phyloP scores from a whole-genome alignment of 2,329 filamentous ascomycete species.

The Mycocentrospora acerina region DNA sequence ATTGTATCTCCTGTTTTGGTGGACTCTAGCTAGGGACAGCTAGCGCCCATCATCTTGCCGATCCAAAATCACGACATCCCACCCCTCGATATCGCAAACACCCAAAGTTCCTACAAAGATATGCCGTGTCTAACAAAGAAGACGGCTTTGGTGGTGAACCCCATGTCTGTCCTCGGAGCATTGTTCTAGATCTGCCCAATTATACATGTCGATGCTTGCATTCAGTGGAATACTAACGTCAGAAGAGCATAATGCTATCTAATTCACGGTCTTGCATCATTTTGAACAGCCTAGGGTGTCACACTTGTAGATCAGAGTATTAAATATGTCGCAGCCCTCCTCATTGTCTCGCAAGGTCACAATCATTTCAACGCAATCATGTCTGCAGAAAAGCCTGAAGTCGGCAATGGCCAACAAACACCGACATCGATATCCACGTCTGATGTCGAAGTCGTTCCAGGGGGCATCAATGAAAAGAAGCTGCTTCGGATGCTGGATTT shows the following conservation, averaged over 20 bases:
- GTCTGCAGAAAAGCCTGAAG: constrained; percentile 25
- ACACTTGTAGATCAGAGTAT: background rate
- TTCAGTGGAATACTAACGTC: constrained; percentile 9
- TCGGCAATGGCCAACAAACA: constrained; percentile 15
- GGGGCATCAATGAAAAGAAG: constrained; percentile 54
- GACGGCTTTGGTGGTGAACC: constrained; percentile 8
- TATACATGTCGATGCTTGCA: constrained; percentile 2
- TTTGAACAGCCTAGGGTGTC: constrained; percentile 1
- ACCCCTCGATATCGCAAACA: constrained; percentile 33
- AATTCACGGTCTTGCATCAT: constrained; percentile 38
- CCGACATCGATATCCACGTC: constrained; percentile 24
- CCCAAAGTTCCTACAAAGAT: constrained; percentile 1
- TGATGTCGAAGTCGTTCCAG: constrained; percentile 26
- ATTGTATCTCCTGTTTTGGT: too few species aligned
- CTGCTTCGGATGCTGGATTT: constrained; percentile 59
- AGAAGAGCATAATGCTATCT: constrained; percentile 7
- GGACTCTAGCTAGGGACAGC: constrained; percentile 5
- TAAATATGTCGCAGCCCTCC: constrained; percentile 8
- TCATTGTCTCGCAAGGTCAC: background rate
- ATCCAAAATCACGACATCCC: constrained; percentile 40
- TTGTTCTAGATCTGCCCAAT: constrained; percentile 21
- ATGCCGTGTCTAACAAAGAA: constrained; percentile 5
- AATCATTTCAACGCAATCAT: constrained; percentile 10
- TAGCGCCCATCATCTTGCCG: constrained; percentile 8
- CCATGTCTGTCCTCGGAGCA: constrained; percentile 10